Percentiles rank a stretch among this genome's conserved stretches.
These are phyloP conservation scores for Xylaria sp. DNA, from an alignment of 2,329 filamentous ascomycete genomes.

Conservation along the genomic window DNA sequence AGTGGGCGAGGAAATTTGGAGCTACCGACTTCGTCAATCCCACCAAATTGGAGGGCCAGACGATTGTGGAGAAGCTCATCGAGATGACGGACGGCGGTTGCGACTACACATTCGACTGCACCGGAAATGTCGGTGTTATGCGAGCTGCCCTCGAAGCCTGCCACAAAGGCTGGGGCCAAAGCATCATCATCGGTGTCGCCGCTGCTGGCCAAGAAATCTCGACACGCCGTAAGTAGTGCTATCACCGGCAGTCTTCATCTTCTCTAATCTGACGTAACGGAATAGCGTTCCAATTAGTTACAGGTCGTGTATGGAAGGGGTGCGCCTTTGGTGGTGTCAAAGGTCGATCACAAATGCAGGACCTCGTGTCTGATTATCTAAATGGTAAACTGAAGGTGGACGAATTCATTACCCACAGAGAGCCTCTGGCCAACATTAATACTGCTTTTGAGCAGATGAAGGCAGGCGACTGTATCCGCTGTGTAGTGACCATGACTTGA, in stretches of 20 bases:
- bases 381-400: constrained; percentile 93
- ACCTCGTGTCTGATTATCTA: constrained; percentile 89
- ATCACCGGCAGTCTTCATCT: not conserved
- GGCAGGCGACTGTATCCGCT: constrained; percentile 94
- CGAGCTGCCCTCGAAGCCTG: constrained; percentile 94
- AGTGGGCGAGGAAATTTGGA: constrained; percentile 93
- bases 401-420: constrained; percentile 98
- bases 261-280: constrained; percentile 38
- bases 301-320: constrained; percentile 96
- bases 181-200: constrained; percentile 96
- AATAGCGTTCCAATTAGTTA: constrained; percentile 96
- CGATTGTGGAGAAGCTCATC: constrained; percentile 89
- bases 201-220: constrained; percentile 95
- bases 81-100: constrained; percentile 98
- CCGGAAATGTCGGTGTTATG: constrained; percentile 94
- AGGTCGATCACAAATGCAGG: constrained; percentile 90
- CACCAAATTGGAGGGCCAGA: constrained; percentile 78
- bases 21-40: constrained; percentile 98
- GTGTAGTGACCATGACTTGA: constrained; percentile 76
- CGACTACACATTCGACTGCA: constrained; percentile 99
- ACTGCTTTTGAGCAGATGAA: constrained; percentile 94
- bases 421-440: constrained; percentile 86
- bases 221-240: constrained; percentile 78
- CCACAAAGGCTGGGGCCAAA: constrained; percentile 99
- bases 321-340: constrained; percentile 99